Base-by-base conservation (phyloP, 768 basidiomycete genomes). In the Boletellus ananiceps region DNA sequence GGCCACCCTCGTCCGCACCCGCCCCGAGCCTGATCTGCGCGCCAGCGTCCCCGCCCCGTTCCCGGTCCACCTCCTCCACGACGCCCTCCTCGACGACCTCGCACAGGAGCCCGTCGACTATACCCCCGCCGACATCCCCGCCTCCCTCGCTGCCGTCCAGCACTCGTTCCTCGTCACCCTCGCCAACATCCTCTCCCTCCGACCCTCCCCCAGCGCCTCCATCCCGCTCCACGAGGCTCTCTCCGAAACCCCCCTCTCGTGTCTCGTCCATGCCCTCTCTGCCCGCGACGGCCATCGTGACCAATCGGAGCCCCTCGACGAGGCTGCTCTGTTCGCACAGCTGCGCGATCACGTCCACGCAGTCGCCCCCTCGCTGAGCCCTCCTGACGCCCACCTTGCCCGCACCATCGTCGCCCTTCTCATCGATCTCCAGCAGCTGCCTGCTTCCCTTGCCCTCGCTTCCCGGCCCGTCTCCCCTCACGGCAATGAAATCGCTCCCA, bases 61-160 rank as follows among this genome's bases (percentile, higher is more conserved):
- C 23, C 64, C 64, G 1, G 34, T 49, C 0, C 51, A 64, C 0
- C 49, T 32, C 3, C 52, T 66, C 12, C 41, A 57, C 23, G 31
- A 54, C 38, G 40, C 49, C 45, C 57, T 61, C 27, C 57, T 60
- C 27, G 51, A 59, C 40, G 56, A 67, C 37, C 59, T 69, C 16
- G 61, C 58, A 0, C 42, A 34, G 0, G 56, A 63, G 37, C 54
- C 38, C 2, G 58, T 68, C 36, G 58, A 64, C 31, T 55, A 63
- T 3, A 19, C 19, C 19, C 19, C 19, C 36, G 53, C 54, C 21
- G 44, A 49, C 55, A 69, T 88, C 32, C 70, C 84, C 57, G 80
- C 84, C 8, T 89, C 87, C n/a, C 83, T 92, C 55, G 71, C 76
- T 13, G 75, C 78, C 47, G 86, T 91, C 29, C 83, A 88, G 57